These are phyloP conservation scores for Salix suchowensis DNA, from an alignment of 345 rosid genomes.

Conservation along the genomic window DNA sequence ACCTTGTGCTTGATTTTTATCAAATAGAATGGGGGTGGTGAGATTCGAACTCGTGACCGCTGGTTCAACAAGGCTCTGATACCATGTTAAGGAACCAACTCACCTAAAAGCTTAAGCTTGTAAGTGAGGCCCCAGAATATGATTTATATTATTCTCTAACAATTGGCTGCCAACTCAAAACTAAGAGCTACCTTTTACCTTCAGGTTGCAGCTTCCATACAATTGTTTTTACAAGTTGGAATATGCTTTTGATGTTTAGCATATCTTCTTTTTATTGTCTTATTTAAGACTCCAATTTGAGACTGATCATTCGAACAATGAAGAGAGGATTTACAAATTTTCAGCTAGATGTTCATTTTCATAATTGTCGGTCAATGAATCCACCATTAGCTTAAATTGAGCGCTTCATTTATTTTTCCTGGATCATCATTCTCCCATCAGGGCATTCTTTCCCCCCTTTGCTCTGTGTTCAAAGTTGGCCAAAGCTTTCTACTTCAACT, in stretches of 20 bases:
- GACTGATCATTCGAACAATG: background rate
- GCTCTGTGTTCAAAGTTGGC: background rate
- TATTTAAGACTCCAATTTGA: background rate
- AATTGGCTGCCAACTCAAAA: slow-evolving; percentile 37
- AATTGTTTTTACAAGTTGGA: slow-evolving; percentile 10
- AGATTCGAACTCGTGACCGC: no score
- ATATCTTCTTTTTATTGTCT: background rate
- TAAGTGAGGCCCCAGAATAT: no score
- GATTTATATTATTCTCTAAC: no score
- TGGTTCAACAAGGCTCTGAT: no score
- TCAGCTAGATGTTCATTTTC: background rate
- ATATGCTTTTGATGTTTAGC: slow-evolving; percentile 19
- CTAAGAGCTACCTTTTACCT: background rate
- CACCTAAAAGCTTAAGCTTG: no score
- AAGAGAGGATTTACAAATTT: background rate
- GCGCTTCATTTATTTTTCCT: background rate
- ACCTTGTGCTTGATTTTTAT: no score
- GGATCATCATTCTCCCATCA: background rate
- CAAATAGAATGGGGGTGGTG: no score
- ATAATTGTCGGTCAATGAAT: background rate
- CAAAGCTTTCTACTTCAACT: background rate
- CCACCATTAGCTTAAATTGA: background rate
- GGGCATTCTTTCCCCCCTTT: background rate
- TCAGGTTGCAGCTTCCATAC: slow-evolving; percentile 2
- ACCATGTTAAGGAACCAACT: no score